phyloP scores from a whole-genome alignment of 257 asterid species.

The Solanum lignicaule region DNA sequence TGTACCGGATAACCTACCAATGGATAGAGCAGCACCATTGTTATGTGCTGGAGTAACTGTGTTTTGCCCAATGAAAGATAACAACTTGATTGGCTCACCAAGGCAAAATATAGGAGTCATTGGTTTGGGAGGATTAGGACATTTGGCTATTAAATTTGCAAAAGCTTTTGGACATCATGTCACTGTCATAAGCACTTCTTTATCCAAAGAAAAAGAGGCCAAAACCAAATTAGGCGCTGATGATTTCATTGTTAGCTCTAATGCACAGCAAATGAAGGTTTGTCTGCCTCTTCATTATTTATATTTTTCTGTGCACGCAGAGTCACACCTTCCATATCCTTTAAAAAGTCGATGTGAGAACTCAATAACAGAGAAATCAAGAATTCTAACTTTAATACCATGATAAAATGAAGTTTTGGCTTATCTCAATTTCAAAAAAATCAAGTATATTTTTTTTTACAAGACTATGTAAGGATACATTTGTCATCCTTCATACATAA shows the following conservation, averaged over 20 bases:
- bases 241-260: constrained; percentile 64
- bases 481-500: too few relatives aligned
- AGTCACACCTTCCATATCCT: too few relatives aligned
- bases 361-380: too few relatives aligned
- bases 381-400: too few relatives aligned
- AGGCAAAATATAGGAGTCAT: constrained; percentile 53
- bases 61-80: constrained; percentile 57
- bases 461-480: too few relatives aligned
- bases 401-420: too few relatives aligned
- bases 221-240: constrained; percentile 53
- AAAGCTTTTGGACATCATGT: constrained; percentile 83
- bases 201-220: constrained; percentile 72
- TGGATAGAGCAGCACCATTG: constrained; percentile 91
- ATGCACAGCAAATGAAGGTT: constrained; percentile 57
- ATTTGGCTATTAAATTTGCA: constrained; percentile 66
- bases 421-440: too few relatives aligned
- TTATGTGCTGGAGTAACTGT: constrained; percentile 75
- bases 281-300: neutral
- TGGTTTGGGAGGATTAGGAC: constrained; percentile 82
- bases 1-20: constrained; percentile 54
- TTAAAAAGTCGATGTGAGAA: neutral
- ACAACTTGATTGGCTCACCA: constrained; percentile 26
- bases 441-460: too few relatives aligned
- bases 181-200: constrained; percentile 77
- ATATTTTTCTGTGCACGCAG: too few relatives aligned